A percentile compares a stretch with the other conserved stretches of the same genome.
These are phyloP conservation scores for Neonectria ditissima DNA, from an alignment of 2,329 filamentous ascomycete species.

Conservation along the genomic window DNA sequence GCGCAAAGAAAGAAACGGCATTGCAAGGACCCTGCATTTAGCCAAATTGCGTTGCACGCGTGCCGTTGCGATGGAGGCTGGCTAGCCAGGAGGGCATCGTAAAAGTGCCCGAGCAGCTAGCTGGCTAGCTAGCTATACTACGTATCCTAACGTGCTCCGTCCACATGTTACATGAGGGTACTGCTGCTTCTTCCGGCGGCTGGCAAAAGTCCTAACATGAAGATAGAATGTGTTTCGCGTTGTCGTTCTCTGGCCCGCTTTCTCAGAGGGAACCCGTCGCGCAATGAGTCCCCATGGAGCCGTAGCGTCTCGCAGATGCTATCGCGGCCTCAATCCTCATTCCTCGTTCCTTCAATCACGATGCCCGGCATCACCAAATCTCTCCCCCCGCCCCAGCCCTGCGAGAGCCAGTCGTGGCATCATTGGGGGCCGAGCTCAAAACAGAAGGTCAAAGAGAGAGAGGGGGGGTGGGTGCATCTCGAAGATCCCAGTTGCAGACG, in stretches of 20 bases:
- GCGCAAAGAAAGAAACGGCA: not conserved
- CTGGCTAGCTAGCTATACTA: no score
- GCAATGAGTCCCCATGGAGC: constrained; percentile 11
- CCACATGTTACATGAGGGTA: not conserved
- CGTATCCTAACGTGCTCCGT: no score
- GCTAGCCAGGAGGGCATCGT: constrained; percentile 12
- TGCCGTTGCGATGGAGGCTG: not conserved
- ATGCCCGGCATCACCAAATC: constrained; percentile 16
- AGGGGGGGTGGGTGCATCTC: not conserved
- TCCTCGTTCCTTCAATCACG: not conserved
- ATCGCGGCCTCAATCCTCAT: constrained; percentile 1
- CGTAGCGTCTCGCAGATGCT: not conserved
- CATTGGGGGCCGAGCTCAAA: constrained; percentile 15
- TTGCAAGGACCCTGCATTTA: not conserved
- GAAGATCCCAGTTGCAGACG: constrained; percentile 7
- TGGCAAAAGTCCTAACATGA: not conserved
- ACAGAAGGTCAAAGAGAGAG: constrained; percentile 14
- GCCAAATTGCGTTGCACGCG: constrained; percentile 18
- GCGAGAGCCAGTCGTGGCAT: constrained; percentile 16
- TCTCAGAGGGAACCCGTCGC: constrained; percentile 10
- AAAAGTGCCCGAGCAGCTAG: constrained; percentile 20
- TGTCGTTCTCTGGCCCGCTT: not conserved
- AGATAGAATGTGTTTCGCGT: not conserved
- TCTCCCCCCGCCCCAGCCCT: constrained; percentile 7
- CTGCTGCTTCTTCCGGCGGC: no score